Percentiles rank a stretch among this genome's conserved stretches.
Conservation (phyloP, 2,329 filamentous ascomycete species). For the Ceratocystis cacaofunesta region DNA sequence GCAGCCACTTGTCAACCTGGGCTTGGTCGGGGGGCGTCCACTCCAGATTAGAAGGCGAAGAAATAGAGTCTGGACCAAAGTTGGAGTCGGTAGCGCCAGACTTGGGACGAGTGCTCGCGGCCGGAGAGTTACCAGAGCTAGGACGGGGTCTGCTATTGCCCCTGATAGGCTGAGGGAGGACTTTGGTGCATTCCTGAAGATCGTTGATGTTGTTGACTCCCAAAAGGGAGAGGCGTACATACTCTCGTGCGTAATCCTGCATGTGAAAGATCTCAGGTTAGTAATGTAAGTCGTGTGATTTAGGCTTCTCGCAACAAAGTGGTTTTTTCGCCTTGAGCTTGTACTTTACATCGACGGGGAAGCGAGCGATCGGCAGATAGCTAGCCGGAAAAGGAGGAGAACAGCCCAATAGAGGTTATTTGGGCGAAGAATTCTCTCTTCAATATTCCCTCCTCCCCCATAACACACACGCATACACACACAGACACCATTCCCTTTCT, state of each 20-base stretch:
- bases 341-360: no score
- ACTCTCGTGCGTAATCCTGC: constrained; percentile 36
- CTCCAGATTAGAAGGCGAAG: neutral
- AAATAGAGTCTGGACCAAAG: neutral
- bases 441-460: no score
- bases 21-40: constrained; percentile 18
- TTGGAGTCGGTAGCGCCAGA: constrained; percentile 13
- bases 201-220: constrained; percentile 42
- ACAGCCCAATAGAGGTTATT: no score
- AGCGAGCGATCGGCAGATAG: no score
- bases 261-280: neutral
- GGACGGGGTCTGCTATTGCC: neutral
- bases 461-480: no score
- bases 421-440: no score
- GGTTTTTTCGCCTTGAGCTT: neutral
- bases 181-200: constrained; percentile 40
- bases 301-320: neutral
- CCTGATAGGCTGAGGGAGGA: constrained; percentile 27
- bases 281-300: neutral
- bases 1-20: constrained; percentile 21
- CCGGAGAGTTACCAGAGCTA: neutral
- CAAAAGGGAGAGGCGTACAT: constrained; percentile 38
- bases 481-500: neutral
- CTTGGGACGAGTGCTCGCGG: neutral
- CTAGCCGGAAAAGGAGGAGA: no score